Evolutionary conservation across 1,139 yeast species (phyloP).

Genomic region (Arxiozyma bovina): DNA sequence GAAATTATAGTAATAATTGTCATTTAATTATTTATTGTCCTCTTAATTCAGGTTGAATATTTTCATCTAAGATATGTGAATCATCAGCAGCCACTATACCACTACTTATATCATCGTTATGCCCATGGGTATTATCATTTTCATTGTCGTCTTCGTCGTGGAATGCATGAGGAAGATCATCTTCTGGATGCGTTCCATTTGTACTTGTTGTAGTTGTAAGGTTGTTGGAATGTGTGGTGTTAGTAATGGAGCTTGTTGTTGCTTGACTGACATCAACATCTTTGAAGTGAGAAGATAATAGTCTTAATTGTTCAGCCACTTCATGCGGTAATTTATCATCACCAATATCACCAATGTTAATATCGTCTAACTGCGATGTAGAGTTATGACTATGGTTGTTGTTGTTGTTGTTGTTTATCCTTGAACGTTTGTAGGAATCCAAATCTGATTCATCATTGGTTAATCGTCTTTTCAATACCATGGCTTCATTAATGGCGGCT

Average conservation of each 20-base stretch:
- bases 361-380: conserved; percentile 17
- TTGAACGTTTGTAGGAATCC: background rate
- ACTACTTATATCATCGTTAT: background rate
- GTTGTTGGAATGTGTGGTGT: background rate
- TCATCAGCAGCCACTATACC: conserved; percentile 4
- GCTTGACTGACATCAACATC: conserved; percentile 22
- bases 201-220: too few relatives aligned
- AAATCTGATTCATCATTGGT: conserved; percentile 1
- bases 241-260: conserved; percentile 1
- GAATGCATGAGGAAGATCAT: background rate
- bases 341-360: conserved; percentile 7
- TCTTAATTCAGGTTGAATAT: conserved; percentile 31
- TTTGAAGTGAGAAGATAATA: conserved; percentile 29
- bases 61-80: conserved; percentile 28
- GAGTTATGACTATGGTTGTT: background rate
- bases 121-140: background rate
- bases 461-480: conserved; percentile 12
- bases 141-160: conserved; percentile 5
- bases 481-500: conserved; percentile 25
- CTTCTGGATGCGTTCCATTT: background rate
- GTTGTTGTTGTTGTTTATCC: conserved; percentile 5
- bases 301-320: conserved; percentile 30
- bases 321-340: conserved; percentile 31
- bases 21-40: conserved; percentile 18
- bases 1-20: background rate